Evolutionary conservation across 2,329 filamentous ascomycete species (phyloP).

Genomic region (Calonectria hongkongensis): DNA sequence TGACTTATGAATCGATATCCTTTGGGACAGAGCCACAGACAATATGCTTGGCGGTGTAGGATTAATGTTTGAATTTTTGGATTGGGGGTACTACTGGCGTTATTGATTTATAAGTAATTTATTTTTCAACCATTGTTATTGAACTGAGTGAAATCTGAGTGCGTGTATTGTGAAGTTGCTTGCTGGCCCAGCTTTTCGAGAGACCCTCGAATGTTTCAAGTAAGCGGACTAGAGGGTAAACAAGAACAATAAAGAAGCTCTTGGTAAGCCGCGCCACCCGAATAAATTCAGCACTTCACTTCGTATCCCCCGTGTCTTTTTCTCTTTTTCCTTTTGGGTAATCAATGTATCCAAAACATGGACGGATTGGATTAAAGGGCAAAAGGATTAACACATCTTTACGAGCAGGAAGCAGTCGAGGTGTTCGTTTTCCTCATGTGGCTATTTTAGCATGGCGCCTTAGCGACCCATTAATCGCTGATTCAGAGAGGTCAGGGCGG

Average conservation of each 20-base stretch:
- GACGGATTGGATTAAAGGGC: background rate
- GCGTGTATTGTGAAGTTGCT: background rate
- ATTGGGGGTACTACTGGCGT: constrained; percentile 44
- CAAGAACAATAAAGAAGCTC: background rate
- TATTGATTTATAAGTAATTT: constrained; percentile 32
- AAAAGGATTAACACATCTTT: background rate
- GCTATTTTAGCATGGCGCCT: background rate
- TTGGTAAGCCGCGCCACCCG: constrained; percentile 2
- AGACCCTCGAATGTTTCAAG: background rate
- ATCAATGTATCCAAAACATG: background rate
- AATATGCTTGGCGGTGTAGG: constrained; percentile 37
- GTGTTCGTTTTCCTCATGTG: background rate
- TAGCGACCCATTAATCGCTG: constrained; percentile 2
- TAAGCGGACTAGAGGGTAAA: background rate
- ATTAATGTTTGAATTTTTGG: constrained; percentile 41
- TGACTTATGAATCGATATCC: constrained; percentile 51
- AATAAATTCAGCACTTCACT: too few species aligned
- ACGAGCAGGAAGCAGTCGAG: too few species aligned
- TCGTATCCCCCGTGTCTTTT: too few species aligned
- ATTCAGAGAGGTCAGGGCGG: constrained; percentile 31
- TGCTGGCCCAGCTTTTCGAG: too few species aligned
- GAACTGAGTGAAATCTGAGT: background rate
- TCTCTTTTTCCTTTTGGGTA: background rate
- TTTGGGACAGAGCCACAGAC: constrained; percentile 17
- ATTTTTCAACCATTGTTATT: background rate